Evolutionary conservation across 768 basidiomycete genomes (phyloP).

Genomic region (Hericium rajendrae): DNA sequence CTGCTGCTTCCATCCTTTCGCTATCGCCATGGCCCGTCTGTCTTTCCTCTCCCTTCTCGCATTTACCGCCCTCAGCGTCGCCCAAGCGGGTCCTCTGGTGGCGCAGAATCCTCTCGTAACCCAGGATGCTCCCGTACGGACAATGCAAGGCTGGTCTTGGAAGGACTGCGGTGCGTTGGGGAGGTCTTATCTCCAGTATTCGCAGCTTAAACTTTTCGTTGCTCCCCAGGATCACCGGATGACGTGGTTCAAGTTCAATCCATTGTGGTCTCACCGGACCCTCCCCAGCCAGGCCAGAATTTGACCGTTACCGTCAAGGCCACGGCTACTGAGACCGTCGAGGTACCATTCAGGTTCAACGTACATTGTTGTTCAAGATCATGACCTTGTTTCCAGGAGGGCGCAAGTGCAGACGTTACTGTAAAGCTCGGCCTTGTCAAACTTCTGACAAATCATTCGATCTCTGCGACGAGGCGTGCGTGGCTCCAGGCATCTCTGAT

Average conservation of each 20-base stretch:
- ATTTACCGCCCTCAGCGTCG: constrained; percentile 17
- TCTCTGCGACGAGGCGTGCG: constrained; percentile 90
- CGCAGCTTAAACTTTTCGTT: constrained; percentile 3
- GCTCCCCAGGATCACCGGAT: constrained; percentile 29
- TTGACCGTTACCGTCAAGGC: constrained; percentile 80
- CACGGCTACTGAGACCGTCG: constrained; percentile 43
- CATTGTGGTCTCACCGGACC: constrained; percentile 75
- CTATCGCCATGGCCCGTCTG: constrained; percentile 18
- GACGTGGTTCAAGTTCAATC: constrained; percentile 56
- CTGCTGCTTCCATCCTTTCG: constrained; percentile 2
- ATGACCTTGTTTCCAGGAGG: constrained; percentile 46
- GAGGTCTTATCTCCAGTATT: background rate
- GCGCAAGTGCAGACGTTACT: constrained; percentile 79
- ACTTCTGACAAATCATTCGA: constrained; percentile 80
- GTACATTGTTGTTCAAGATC: background rate
- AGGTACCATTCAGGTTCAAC: constrained; percentile 35
- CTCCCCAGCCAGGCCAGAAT: constrained; percentile 79
- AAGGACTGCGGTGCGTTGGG: constrained; percentile 60
- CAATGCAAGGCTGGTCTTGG: constrained; percentile 53
- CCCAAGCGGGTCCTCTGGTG: constrained; percentile 14
- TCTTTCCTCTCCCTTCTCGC: constrained; percentile 21
- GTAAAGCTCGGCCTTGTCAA: constrained; percentile 95
- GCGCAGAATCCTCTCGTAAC: constrained; percentile 21
- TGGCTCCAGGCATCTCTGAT: constrained; percentile 14
- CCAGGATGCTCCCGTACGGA: constrained; percentile 22